Conservation (phyloP, 805 yeast genomes). For the Metschnikowia similis region DNA sequence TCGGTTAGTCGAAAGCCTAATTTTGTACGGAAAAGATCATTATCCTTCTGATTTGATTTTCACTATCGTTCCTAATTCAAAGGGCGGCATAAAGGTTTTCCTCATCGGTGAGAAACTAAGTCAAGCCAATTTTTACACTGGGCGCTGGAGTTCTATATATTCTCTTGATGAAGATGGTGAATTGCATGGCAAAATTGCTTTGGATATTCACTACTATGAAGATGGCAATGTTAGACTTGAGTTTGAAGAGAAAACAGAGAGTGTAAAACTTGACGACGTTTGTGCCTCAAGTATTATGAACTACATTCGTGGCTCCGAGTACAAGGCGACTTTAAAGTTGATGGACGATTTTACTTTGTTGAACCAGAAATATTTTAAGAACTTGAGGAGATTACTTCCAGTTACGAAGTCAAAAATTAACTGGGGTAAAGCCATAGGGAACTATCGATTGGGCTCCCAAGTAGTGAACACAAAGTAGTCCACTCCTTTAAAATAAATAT, state of each 20-base stretch:
- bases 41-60: constrained; percentile 57
- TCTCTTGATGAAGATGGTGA: constrained; percentile 26
- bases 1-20: constrained; percentile 30
- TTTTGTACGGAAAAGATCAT: constrained; percentile 56
- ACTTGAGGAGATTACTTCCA: constrained; percentile 85
- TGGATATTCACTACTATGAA: constrained; percentile 89
- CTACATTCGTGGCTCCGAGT: constrained; percentile 54
- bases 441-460: constrained; percentile 81
- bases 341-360: constrained; percentile 62
- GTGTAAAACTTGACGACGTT: constrained; percentile 17
- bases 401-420: constrained; percentile 86
- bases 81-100: constrained; percentile 41
- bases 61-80: constrained; percentile 36
- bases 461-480: constrained; percentile 41
- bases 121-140: constrained; percentile 80
- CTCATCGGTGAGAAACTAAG: constrained; percentile 70
- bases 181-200: constrained; percentile 51
- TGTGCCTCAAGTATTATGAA: constrained; percentile 33
- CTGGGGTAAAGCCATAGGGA: constrained; percentile 94
- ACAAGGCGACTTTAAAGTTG: constrained; percentile 53
- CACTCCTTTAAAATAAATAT: neutral
- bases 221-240: constrained; percentile 90
- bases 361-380: constrained; percentile 79
- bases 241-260: constrained; percentile 32
- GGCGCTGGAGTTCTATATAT: constrained; percentile 78